Evolutionary conservation across 2,329 filamentous ascomycete genomes (phyloP).

Genomic region (Botrytis medusae): DNA sequence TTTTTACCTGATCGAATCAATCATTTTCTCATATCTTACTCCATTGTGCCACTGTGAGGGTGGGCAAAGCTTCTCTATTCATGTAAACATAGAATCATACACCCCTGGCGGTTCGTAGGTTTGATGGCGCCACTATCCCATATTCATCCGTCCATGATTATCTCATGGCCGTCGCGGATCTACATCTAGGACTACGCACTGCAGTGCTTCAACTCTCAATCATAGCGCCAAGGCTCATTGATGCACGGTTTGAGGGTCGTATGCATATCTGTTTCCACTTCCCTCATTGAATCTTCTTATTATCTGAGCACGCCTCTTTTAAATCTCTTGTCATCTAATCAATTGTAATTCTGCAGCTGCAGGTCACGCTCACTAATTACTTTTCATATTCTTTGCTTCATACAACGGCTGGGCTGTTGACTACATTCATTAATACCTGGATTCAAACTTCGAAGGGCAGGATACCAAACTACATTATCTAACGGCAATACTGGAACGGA

Average conservation of each 20-base stretch:
- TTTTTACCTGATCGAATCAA: background rate
- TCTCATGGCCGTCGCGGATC: slow-evolving; percentile 23
- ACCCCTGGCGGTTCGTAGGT: slow-evolving; percentile 18
- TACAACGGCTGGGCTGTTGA: slow-evolving; percentile 38
- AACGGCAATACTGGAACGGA: background rate
- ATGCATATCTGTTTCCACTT: slow-evolving; percentile 32
- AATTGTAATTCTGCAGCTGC: slow-evolving; percentile 34
- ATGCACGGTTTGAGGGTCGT: slow-evolving; percentile 31
- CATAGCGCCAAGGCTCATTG: slow-evolving; percentile 28
- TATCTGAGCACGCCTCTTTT: slow-evolving; percentile 26
- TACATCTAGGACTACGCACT: slow-evolving; percentile 26
- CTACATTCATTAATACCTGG: slow-evolving; percentile 26
- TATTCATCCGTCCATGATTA: slow-evolving; percentile 26
- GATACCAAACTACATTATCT: background rate
- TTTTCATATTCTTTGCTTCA: slow-evolving; percentile 30
- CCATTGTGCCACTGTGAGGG: background rate
- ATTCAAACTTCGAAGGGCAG: background rate
- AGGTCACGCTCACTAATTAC: slow-evolving; percentile 34
- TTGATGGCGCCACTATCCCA: slow-evolving; percentile 29
- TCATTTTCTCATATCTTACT: background rate
- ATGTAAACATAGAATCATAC: slow-evolving; percentile 8
- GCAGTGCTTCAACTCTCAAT: slow-evolving; percentile 29
- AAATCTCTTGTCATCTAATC: slow-evolving; percentile 26
- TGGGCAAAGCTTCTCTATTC: background rate
- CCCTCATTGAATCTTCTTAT: slow-evolving; percentile 23